Base-by-base conservation (phyloP, 139 green algal genomes). In the Chlorella vulgaris region DNA sequence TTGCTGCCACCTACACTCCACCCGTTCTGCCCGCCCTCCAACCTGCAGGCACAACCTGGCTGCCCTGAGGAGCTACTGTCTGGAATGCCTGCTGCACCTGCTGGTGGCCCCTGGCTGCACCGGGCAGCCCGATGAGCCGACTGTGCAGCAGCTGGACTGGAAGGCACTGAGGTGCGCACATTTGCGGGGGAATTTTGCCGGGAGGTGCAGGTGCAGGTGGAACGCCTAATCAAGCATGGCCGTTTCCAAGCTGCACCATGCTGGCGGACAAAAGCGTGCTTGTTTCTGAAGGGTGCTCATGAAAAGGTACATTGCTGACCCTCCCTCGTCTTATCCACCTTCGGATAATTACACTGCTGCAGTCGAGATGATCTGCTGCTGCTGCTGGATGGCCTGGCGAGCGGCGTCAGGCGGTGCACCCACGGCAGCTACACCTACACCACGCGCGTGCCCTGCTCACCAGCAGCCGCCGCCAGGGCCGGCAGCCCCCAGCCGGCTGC, bases 21-120 rank as follows among this genome's bases (percentile, higher is more conserved):
- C n/a, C n/a, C n/a, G n/a, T n/a, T n/a, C n/a, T n/a, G n/a, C n/a
- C n/a, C n/a, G n/a, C n/a, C n/a, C n/a, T n/a, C n/a, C n/a, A n/a
- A n/a, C 65, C 2, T 55, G 40, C 39, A 75, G 40, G 50, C 70
- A 78, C 50, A 66, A 28, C 24, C 22, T 78, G 70, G 21, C n/a
- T 24, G 70, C 50, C 18, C 70, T 78, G 47, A 26, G 35, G 1
- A 43, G 50, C 50, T 78, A 78, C 70, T 79, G 73, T 53, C 51
- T 79, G 33, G 73, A 79, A 36, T 79, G 73, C 73, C 73, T 79
- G 24, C 58, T 79, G 51, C 73, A 79, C 73, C 36, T 79, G 73
- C 73, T 79, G 73, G 73, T 40, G 0, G 51, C 73, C 2, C 73
- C 73, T 5, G 73, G 73, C 73, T 69, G 50, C 73, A 69, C 50